Evolutionary conservation across 2,329 filamentous ascomycete genomes (phyloP), one percentile per base, ranked within the genome.

Genomic region (Diaporthe vaccinii): DNA sequence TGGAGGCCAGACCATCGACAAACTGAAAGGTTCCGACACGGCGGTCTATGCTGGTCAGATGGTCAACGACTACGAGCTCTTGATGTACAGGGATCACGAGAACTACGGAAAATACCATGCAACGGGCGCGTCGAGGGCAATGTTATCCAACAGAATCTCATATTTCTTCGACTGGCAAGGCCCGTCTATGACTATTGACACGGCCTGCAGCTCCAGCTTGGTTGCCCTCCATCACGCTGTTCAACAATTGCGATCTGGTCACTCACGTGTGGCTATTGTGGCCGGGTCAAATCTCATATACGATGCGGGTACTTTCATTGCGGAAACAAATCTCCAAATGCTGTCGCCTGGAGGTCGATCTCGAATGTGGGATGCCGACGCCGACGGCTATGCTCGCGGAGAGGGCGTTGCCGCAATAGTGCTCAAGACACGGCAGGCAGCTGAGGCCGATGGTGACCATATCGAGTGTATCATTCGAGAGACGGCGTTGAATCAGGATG

Each of bases 301-400:
- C 3, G 80, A 78, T 0, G 81, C 83, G 0, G 83, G 85, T 61
- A 82, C 84, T 68, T 84, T 81, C 75, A 79, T 85, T 12, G 79
- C 78, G 12, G 81, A 82, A 75, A 82, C 80, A 15, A 84, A 83
- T 34, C 77, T 85, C 10, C 79, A 82, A 46, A 84, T 86, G 80
- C 77, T 86, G 0, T 84, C 83, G 12, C 82, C 83, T 1, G 78
- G 81, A 2, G 83, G 84, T 0, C 81, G 80, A 44, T 85, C 81
- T 31, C 82, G 82, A 14, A 84, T 84, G 77, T 89, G 86, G 80
- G 88, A 89, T 75, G 78, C 80, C 0, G 78, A 79, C 7, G 89
- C 86, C 0, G 83, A 88, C 73, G 89, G 89, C 0, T 91, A 90
- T 75, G 87, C 84, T 0, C 83, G 88, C 17, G 89, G 88, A 2